Evolutionary conservation across 495 filamentous ascomycete species (phyloP), one percentile per base, ranked within the genome.

Genomic region (Lepraria neglecta): DNA sequence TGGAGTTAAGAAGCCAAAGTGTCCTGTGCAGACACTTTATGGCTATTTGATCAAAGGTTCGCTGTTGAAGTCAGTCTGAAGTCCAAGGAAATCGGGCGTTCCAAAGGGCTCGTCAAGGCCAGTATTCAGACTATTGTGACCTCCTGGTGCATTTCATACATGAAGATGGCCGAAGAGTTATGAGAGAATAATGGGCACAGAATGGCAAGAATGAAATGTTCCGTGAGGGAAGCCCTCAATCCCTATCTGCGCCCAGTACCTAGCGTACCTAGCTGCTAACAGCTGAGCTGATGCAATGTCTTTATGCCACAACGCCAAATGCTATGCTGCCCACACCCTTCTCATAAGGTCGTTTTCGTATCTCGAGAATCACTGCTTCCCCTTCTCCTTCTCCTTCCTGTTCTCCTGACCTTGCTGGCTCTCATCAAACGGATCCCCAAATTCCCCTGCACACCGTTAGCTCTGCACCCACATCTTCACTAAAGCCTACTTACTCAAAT

Each of bases 351-450:
- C 44, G 27, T 42, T 44, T 5, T 3, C 12, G 11, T 33, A 14
- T 19, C 42, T 83, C 80, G 7, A 73, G n/a, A n/a, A 38, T 4
- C 51, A 11, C 73, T 63, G 7, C 21, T 28, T 43, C 21, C 44
- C 47, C 9, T 17, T 46, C 28, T n/a, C 47, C 9, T 17, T 46
- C 28, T n/a, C 27, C 21, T 19, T 48, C 9, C 35, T 14, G 21
- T 19, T 48, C 19, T 40, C 43, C 58, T 40, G 24, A n/a, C 48
- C 28, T 35, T 30, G 44, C 28, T 44, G 27, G 15, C 27, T 33
- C 59, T 87, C 85, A 72, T 86, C 82, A 64, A 86, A 79, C 4
- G 76, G 76, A 65, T 85, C 84, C 6, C 79, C 79, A 44, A 78
- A 82, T 55, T 80, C 76, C 60, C 72, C 79, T 81, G 59, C 2